These are phyloP conservation scores for Trichoderma asperellum DNA, from an alignment of 2,329 filamentous ascomycete species.

Conservation along the genomic window DNA sequence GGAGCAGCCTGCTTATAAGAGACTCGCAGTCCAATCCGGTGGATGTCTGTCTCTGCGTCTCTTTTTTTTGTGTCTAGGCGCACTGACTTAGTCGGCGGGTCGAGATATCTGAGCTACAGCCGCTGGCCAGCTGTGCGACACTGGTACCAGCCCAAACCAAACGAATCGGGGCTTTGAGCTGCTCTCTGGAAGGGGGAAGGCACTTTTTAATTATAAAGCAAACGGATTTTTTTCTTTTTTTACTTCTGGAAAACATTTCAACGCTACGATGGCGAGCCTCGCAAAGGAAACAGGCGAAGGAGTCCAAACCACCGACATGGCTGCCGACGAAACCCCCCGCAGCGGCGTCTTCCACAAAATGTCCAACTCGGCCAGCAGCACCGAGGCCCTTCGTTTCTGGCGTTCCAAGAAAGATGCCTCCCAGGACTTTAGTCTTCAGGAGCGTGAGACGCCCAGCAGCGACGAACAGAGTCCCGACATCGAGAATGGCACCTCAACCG, in stretches of 20 bases:
- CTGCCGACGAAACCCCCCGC: neutral
- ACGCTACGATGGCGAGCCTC: slow-evolving; percentile 4
- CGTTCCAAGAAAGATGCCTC: slow-evolving; percentile 39
- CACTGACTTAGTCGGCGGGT: neutral
- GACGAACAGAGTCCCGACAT: slow-evolving; percentile 27
- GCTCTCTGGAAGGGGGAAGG: neutral
- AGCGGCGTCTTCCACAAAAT: slow-evolving; percentile 24
- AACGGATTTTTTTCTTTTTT: neutral
- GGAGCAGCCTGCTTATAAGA: neutral
- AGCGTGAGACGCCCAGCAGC: slow-evolving; percentile 32
- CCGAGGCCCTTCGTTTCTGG: slow-evolving; percentile 37
- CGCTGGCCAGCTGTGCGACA: slow-evolving; percentile 14
- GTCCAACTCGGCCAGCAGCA: slow-evolving; percentile 33
- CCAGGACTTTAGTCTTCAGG: slow-evolving; percentile 37
- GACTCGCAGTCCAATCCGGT: neutral
- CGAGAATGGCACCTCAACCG: slow-evolving; percentile 37
- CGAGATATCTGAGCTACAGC: neutral
- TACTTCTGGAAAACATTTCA: neutral
- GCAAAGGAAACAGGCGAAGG: slow-evolving; percentile 8
- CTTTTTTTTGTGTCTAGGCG: neutral
- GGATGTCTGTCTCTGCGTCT: neutral
- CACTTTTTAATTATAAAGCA: neutral
- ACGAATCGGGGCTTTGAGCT: neutral
- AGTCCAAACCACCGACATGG: neutral
- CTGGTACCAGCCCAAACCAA: neutral